Conservation (phyloP, 2,329 filamentous ascomycete genomes). For the Fusarium sp. region DNA sequence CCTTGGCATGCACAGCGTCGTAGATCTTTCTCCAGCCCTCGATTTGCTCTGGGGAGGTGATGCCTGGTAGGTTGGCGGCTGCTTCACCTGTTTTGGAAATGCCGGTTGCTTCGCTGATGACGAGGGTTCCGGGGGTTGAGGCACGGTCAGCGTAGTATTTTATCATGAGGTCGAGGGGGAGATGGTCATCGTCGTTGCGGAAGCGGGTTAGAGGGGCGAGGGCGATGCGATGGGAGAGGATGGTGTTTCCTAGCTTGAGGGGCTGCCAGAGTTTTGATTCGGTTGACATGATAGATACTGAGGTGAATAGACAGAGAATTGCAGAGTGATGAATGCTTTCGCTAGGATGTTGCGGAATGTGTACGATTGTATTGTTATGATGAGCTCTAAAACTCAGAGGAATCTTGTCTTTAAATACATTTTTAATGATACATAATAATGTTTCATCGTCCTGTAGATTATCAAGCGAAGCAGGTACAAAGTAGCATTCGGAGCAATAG, state of each 20-base stretch:
- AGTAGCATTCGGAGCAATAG: not conserved
- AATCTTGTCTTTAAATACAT: not conserved
- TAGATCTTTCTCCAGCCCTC: conserved; percentile 68
- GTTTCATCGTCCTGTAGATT: accelerated
- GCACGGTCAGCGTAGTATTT: conserved; percentile 58
- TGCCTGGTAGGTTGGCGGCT: conserved; percentile 59
- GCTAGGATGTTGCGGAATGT: no score
- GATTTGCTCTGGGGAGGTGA: conserved; percentile 66
- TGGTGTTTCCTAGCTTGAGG: conserved; percentile 51
- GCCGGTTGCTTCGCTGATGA: conserved; percentile 60
- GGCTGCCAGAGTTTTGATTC: conserved; percentile 46
- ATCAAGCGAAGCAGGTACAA: not conserved
- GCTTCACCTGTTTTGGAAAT: conserved; percentile 43
- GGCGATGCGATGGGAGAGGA: conserved; percentile 56
- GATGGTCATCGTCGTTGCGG: conserved; percentile 54
- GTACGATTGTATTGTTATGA: not conserved
- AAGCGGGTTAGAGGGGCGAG: conserved; percentile 67
- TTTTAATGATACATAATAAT: accelerated
- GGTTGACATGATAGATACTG: conserved; percentile 12
- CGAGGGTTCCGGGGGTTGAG: conserved; percentile 52
- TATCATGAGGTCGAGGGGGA: conserved; percentile 43
- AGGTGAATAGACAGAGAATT: no score
- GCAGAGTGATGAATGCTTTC: accelerated
- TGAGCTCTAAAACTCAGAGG: accelerated
- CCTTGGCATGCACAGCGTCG: conserved; percentile 70